Evolutionary conservation across 306 rosid species (phyloP).

Genomic region (Inga oerstediana): DNA sequence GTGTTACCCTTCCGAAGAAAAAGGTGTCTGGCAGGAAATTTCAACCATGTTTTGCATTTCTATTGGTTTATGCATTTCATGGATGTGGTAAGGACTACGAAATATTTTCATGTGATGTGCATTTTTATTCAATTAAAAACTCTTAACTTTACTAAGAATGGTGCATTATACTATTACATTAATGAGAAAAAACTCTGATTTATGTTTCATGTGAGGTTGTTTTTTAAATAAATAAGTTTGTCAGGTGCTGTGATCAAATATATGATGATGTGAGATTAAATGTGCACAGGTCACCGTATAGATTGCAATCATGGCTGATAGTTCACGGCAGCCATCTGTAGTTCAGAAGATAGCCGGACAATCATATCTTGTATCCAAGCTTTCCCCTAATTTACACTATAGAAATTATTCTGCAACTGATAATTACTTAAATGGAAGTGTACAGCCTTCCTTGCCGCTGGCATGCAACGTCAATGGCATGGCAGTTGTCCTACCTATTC

Average conservation of each 20-base stretch:
- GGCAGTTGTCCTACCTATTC: constrained; percentile 40
- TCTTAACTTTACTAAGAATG: background rate
- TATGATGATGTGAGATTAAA: constrained; percentile 14
- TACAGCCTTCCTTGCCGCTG: background rate
- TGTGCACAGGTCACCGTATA: constrained; percentile 50
- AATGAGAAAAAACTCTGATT: no score
- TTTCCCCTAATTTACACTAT: constrained; percentile 45
- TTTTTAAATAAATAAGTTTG: background rate
- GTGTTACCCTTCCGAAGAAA: background rate
- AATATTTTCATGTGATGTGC: background rate
- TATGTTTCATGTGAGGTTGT: background rate
- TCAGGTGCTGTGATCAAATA: background rate
- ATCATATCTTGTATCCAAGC: constrained; percentile 67
- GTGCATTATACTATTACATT: background rate
- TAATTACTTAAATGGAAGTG: constrained; percentile 45
- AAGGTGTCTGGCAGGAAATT: background rate
- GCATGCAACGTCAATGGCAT: constrained; percentile 44
- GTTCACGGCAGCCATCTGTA: constrained; percentile 61
- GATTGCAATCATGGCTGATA: constrained; percentile 70
- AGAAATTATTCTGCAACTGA: constrained; percentile 39
- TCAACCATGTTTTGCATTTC: background rate
- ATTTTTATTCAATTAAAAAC: background rate
- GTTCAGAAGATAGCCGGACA: constrained; percentile 75
- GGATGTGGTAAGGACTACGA: background rate
- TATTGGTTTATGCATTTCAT: background rate